Evolutionary conservation across 352 stramenopile species (phyloP).

Genomic region (Pythium guiyangense): DNA sequence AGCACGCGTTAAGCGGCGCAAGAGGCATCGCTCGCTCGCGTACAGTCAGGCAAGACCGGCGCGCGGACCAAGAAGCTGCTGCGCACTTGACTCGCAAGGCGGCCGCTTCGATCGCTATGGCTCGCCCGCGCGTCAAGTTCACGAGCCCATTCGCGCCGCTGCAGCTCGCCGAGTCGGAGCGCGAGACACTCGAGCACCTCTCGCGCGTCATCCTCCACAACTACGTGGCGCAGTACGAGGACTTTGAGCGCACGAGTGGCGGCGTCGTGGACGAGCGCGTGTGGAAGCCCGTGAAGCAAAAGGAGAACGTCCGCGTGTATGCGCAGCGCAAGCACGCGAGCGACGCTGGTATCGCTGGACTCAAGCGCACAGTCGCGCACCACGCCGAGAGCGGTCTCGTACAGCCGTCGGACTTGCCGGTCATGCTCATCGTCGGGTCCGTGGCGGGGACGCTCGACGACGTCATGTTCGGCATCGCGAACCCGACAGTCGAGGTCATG

Average conservation of each 20-base stretch:
- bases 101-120: neutral
- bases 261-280: constrained; percentile 23
- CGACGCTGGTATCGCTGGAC: no score
- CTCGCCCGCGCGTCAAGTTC: constrained; percentile 4
- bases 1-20: no score
- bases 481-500: constrained; percentile 15
- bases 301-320: no score
- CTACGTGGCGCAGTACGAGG: constrained; percentile 25
- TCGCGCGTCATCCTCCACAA: constrained; percentile 21
- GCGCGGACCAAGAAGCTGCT: neutral
- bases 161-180: constrained; percentile 20
- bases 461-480: constrained; percentile 21
- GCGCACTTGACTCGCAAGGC: neutral
- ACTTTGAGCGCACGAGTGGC: constrained; percentile 13
- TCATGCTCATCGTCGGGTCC: no score
- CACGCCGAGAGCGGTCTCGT: no score
- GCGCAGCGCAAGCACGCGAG: no score
- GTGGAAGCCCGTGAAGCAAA: no score
- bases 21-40: no score
- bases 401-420: no score
- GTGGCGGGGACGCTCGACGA: no score
- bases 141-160: constrained; percentile 26
- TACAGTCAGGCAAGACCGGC: neutral
- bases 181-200: constrained; percentile 20
- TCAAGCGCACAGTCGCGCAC: no score